Evolutionary conservation across 306 rosid species (phyloP).

Genomic region (Alnus rubra): DNA sequence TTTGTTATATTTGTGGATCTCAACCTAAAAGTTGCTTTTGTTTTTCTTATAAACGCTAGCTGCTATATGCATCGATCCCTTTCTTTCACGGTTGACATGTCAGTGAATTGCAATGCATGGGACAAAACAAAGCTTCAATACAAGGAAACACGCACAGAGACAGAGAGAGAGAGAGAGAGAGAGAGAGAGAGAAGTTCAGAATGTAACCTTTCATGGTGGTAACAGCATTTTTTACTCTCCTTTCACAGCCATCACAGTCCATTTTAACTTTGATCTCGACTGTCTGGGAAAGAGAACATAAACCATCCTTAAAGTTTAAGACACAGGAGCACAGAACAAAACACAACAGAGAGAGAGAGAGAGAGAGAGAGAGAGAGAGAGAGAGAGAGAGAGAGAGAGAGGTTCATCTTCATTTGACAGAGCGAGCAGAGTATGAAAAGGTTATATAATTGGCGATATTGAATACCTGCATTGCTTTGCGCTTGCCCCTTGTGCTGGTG

Average conservation of each 20-base stretch:
- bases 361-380: not conserved
- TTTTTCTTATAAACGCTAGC: not conserved
- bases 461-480: constrained; percentile 84
- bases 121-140: constrained; percentile 3
- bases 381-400: too few species aligned
- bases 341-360: not conserved
- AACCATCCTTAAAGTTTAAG: not conserved
- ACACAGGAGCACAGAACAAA: not conserved
- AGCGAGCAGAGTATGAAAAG: not conserved
- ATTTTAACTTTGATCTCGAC: constrained; percentile 86
- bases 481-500: constrained; percentile 53
- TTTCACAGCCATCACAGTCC: constrained; percentile 96
- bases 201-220: constrained; percentile 67
- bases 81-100: constrained; percentile 1
- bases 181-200: not conserved
- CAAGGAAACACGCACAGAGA: not conserved
- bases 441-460: not conserved
- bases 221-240: constrained; percentile 72
- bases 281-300: constrained; percentile 43
- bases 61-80: not conserved
- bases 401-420: too few species aligned
- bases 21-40: not conserved
- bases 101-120: constrained; percentile 6
- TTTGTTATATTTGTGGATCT: not conserved
- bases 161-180: constrained; percentile 20